These are phyloP conservation scores for Crepidotus variabilis DNA, from an alignment of 768 basidiomycete species.

Conservation along the genomic window DNA sequence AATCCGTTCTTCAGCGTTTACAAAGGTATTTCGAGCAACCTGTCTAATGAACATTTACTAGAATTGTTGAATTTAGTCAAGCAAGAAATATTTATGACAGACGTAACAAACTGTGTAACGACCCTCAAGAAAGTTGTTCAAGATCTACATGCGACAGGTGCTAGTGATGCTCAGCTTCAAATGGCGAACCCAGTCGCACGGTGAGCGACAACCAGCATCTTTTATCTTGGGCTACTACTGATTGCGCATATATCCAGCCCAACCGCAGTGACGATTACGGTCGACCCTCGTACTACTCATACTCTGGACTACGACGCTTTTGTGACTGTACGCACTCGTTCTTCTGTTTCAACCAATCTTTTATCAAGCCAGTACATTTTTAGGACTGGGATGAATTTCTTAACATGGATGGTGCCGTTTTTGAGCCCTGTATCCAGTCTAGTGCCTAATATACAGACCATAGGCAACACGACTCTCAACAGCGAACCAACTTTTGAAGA, in stretches of 20 bases:
- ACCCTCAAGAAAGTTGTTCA: slow-evolving; percentile 77
- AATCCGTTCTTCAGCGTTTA: slow-evolving; percentile 29
- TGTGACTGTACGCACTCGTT: slow-evolving; percentile 42
- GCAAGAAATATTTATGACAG: slow-evolving; percentile 77
- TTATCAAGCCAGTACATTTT: slow-evolving; percentile 1
- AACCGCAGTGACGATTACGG: slow-evolving; percentile 47
- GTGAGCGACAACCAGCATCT: slow-evolving; percentile 30
- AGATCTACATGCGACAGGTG: slow-evolving; percentile 48
- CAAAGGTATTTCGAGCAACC: slow-evolving; percentile 30
- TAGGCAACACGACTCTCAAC: slow-evolving; percentile 10
- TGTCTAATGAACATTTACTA: not conserved
- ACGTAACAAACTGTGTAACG: slow-evolving; percentile 75
- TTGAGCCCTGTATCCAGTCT: not conserved
- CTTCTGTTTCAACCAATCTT: not conserved
- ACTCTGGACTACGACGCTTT: slow-evolving; percentile 63
- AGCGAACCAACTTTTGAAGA: slow-evolving; percentile 22
- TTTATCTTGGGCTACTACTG: not conserved
- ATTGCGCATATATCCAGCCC: slow-evolving; percentile 28
- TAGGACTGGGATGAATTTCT: slow-evolving; percentile 66
- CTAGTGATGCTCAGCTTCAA: slow-evolving; percentile 54
- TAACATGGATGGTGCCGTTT: slow-evolving; percentile 39
- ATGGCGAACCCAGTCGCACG: slow-evolving; percentile 65
- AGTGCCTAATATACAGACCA: not conserved
- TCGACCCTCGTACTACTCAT: slow-evolving; percentile 46
- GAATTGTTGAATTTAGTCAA: slow-evolving; percentile 48